Percentiles rank a stretch among this genome's conserved stretches.
These are phyloP conservation scores for Xylaria digitata DNA, from an alignment of 2,329 filamentous ascomycete species.

Conservation along the genomic window DNA sequence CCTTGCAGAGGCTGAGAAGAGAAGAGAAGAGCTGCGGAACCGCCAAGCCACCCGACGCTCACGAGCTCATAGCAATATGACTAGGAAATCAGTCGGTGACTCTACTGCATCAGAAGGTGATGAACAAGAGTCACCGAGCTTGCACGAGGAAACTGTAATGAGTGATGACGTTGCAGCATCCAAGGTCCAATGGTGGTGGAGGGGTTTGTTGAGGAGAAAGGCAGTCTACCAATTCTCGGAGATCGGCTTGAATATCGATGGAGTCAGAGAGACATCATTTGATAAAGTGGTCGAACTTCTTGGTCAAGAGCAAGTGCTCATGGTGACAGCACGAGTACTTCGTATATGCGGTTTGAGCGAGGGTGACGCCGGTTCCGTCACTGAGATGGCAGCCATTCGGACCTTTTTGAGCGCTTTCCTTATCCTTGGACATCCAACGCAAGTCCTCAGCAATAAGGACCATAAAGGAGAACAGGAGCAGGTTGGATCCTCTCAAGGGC, in stretches of 20 bases:
- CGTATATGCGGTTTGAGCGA: slow-evolving; percentile 77
- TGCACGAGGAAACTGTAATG: slow-evolving; percentile 66
- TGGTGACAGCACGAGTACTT: slow-evolving; percentile 73
- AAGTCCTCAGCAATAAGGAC: slow-evolving; percentile 80
- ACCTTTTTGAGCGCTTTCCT: slow-evolving; percentile 85
- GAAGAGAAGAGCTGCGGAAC: slow-evolving; percentile 72
- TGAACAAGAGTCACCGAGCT: slow-evolving; percentile 58
- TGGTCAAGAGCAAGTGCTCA: slow-evolving; percentile 72
- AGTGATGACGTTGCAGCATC: slow-evolving; percentile 71
- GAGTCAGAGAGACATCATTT: slow-evolving; percentile 76
- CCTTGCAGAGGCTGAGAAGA: slow-evolving; percentile 79
- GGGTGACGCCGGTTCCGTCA: slow-evolving; percentile 69
- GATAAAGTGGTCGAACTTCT: slow-evolving; percentile 78
- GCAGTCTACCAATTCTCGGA: slow-evolving; percentile 73
- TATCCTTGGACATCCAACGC: slow-evolving; percentile 81
- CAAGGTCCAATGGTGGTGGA: slow-evolving; percentile 78
- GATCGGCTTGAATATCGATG: slow-evolving; percentile 76
- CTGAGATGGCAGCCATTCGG: slow-evolving; percentile 76
- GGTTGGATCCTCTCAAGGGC: slow-evolving; percentile 57
- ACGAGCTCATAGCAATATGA: slow-evolving; percentile 63
- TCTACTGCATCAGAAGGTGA: slow-evolving; percentile 59
- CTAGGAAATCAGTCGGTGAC: slow-evolving; percentile 51
- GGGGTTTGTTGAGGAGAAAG: slow-evolving; percentile 65
- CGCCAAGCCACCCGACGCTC: slow-evolving; percentile 64
- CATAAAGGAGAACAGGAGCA: slow-evolving; percentile 70